Evolutionary conservation across 2,329 filamentous ascomycete genomes (phyloP), one percentile per base, ranked within the genome.

Genomic region (Aspergillus puulaauensis): DNA sequence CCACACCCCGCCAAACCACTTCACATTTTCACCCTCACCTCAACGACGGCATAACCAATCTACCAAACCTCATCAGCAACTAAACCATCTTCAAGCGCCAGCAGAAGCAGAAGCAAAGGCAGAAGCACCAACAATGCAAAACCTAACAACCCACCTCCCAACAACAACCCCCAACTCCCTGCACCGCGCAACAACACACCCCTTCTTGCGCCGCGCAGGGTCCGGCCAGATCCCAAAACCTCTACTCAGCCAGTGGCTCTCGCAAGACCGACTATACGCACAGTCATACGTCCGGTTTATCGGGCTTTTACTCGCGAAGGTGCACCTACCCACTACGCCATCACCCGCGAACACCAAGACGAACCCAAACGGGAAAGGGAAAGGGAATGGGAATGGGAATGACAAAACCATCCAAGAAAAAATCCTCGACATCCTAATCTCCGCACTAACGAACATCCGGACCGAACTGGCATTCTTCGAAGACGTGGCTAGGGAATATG

Each of bases 191-290:
- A 90, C 88, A 0, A 85, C 87, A 59, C 82, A 86, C 54, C 79
- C 84, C 0, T 91, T 91, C 73, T 83, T 91, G 52, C 79, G 77
- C 11, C 80, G 84, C 48, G 88, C 88, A 6, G 87, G 87, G 14
- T 78, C 80, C 55, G 88, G 89, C 21, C 82, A 80, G 0, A 76
- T 89, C 17, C 76, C 83, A 17, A 84, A 84, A 49, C 67, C 77
- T 0, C 74, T 79, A 1, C 77, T 91, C 11, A 81, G 82, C 19
- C 79, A 81, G 70, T 91, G 89, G 89, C 83, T 91, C 44, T 83
- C 85, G 12, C 88, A 90, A 71, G 88, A 91, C 72, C 80, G 86
- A 8, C 82, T 91, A 58, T 89, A 90, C 73, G 85, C 88, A 35
- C 86, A 89, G 62, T 83, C 84, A 51, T 90, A 90, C 73, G 83